Evolutionary conservation across 768 basidiomycete genomes (phyloP), one percentile per base, ranked within the genome.

Genomic region (Psilocybe subaeruginosa): DNA sequence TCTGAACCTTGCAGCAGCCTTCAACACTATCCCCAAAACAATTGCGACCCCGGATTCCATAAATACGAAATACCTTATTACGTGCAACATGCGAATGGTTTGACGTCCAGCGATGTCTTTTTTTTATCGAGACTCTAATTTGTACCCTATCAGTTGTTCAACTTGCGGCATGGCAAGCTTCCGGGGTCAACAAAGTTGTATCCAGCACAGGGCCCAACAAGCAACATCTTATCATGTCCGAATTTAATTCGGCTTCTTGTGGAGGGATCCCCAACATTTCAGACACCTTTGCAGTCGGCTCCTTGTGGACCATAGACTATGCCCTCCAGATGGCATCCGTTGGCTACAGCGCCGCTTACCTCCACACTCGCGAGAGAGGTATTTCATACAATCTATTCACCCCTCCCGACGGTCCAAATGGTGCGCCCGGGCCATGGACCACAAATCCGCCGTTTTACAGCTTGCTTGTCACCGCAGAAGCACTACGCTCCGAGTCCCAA

Each of bases 351-450:
- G 79, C 77, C 30, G 82, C 81, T 8, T 82, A 79, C 57, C 66
- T 85, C n/a, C 83, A 86, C 62, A 83, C 84, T 11, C 79, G 85
- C 46, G 83, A 85, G 69, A 75, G 73, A 43, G 83, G 82, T 9
- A 77, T 85, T 45, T 69, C 81, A 2, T 85, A 85, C 72, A 85
- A 85, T 68, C 56, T 82, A 19, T 78, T 85, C 60, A 70, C 77
- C 9, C 78, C 82, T 7, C 82, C 84, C 0, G 67, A 64, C 16
- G 72, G 70, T 5, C 72, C 74, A 2, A 70, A 72, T n/a, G 76
- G 74, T 0, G 52, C 61, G n/a, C 66, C 72, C 17, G 76, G 75
- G 2, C 55, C 76, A 2, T 86, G 84, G 84, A 76, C 71, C 6
- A 85, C 84, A 8, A 77, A 78, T 59, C 74, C 84, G 4, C 74